These are phyloP conservation scores for Candida sakaeoensis DNA, from an alignment of 805 yeast species.

Conservation along the genomic window DNA sequence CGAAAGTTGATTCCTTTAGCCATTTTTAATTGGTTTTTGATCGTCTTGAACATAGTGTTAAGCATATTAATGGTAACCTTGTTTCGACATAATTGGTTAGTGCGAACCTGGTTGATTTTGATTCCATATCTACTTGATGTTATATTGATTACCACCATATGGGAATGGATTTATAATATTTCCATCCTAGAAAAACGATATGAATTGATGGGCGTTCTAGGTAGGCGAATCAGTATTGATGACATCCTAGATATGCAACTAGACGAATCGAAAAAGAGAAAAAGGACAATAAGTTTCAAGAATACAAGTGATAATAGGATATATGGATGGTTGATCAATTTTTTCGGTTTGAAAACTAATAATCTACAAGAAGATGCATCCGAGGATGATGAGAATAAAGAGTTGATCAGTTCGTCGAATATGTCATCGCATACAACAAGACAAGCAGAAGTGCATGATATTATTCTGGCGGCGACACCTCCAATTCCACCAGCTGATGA, in stretches of 20 bases:
- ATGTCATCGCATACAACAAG: slow-evolving; percentile 3
- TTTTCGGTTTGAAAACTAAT: neutral
- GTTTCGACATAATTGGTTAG: slow-evolving; percentile 30
- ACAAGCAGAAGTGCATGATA: neutral
- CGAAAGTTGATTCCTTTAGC: slow-evolving; percentile 48
- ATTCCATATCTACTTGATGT: slow-evolving; percentile 44
- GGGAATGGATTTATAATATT: slow-evolving; percentile 66
- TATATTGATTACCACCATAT: slow-evolving; percentile 49
- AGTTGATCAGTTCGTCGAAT: slow-evolving; percentile 4
- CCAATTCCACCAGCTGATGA: neutral
- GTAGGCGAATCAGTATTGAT: slow-evolving; percentile 52
- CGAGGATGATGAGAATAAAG: slow-evolving; percentile 8
- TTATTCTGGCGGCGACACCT: neutral
- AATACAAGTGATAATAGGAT: slow-evolving; percentile 2
- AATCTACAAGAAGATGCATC: slow-evolving; percentile 7
- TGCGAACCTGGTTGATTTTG: slow-evolving; percentile 48
- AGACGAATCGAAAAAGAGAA: slow-evolving; percentile 4
- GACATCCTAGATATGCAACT: slow-evolving; percentile 22
- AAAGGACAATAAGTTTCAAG: slow-evolving; percentile 4
- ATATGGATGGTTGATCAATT: slow-evolving; percentile 3
- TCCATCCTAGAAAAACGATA: slow-evolving; percentile 44
- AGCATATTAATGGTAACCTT: slow-evolving; percentile 22
- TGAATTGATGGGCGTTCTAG: slow-evolving; percentile 58
- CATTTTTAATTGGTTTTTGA: slow-evolving; percentile 35
- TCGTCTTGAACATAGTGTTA: slow-evolving; percentile 35